phyloP scores from a whole-genome alignment of 2,329 filamentous ascomycete genomes.

The Trichoderma sp. region DNA sequence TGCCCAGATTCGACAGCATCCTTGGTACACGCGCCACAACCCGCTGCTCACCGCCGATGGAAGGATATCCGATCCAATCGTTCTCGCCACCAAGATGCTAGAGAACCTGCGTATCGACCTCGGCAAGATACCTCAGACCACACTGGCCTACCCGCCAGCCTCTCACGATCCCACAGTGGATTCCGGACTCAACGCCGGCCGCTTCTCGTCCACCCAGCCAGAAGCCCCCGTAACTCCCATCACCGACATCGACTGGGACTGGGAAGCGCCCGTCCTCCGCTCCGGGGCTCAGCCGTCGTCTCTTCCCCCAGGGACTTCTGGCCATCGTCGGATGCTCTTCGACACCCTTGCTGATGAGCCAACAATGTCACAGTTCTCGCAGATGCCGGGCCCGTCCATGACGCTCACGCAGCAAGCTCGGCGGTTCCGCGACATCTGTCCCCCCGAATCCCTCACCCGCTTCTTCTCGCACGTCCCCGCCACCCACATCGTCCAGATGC shows the following conservation, averaged over 20 bases:
- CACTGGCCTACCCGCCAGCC: conserved; percentile 34
- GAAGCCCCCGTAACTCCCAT: conserved; percentile 69
- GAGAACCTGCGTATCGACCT: conserved; percentile 90
- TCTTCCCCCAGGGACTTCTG: conserved; percentile 38
- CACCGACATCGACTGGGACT: conserved; percentile 78
- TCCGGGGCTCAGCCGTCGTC: conserved; percentile 49
- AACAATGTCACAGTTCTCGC: conserved; percentile 81
- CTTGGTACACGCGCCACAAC: conserved; percentile 90
- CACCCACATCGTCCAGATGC: conserved; percentile 73
- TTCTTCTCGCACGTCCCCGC: conserved; percentile 86
- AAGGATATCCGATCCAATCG: conserved; percentile 74
- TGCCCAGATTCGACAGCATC: conserved; percentile 82
- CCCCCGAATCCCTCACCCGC: conserved; percentile 80
- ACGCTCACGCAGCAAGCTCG: conserved; percentile 87
- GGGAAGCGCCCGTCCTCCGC: conserved; percentile 73
- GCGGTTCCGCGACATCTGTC: conserved; percentile 87
- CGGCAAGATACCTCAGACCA: conserved; percentile 63
- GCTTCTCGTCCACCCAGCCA: conserved; percentile 81
- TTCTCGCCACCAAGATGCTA: conserved; percentile 92
- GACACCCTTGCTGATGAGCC: conserved; percentile 82
- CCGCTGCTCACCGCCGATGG: conserved; percentile 74
- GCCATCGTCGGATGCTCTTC: conserved; percentile 49
- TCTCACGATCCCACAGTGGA: conserved; percentile 73
- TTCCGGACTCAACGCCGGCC: conserved; percentile 46
- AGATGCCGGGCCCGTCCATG: conserved; percentile 74